phyloP scores from a whole-genome alignment of 768 basidiomycete genomes.

The Phaeotremella fagi region DNA sequence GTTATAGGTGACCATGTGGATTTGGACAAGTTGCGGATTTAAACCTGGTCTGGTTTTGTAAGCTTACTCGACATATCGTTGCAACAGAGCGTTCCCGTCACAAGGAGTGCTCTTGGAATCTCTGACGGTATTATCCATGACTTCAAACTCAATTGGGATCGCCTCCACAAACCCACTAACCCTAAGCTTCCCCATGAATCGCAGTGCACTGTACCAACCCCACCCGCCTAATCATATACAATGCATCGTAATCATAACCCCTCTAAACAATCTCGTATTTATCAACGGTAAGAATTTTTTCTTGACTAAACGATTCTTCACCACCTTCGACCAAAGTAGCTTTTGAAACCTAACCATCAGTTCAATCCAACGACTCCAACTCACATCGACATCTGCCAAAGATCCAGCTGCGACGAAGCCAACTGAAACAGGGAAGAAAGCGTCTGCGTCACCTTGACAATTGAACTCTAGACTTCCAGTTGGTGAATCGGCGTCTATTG shows the following conservation, averaged over 20 bases:
- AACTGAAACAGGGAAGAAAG: slow-evolving; percentile 89
- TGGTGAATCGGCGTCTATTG: slow-evolving; percentile 56
- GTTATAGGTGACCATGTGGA: too few species aligned
- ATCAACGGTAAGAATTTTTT: slow-evolving; percentile 55
- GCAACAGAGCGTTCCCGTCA: too few species aligned
- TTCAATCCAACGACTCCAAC: slow-evolving; percentile 5
- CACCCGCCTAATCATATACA: background rate
- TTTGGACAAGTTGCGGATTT: too few species aligned
- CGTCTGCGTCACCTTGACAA: slow-evolving; percentile 76
- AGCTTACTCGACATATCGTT: too few species aligned
- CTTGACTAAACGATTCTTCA: slow-evolving; percentile 57
- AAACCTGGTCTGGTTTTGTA: too few species aligned
- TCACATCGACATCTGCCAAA: slow-evolving; percentile 68
- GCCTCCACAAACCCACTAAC: too few species aligned
- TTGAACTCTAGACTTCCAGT: slow-evolving; percentile 89
- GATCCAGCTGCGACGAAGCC: slow-evolving; percentile 75
- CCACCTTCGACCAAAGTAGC: slow-evolving; percentile 57
- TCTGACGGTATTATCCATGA: too few species aligned
- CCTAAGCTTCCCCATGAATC: too few species aligned
- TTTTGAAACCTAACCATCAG: slow-evolving; percentile 37
- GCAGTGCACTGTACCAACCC: too few species aligned
- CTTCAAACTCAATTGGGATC: too few species aligned
- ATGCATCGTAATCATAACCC: background rate
- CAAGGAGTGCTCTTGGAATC: too few species aligned
- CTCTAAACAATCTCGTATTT: slow-evolving; percentile 54